Percentiles rank a stretch among this genome's conserved stretches.
These are phyloP conservation scores for Ulota crispa DNA, from an alignment of 225 moss, liverwort and hornwort genomes.

Conservation along the genomic window DNA sequence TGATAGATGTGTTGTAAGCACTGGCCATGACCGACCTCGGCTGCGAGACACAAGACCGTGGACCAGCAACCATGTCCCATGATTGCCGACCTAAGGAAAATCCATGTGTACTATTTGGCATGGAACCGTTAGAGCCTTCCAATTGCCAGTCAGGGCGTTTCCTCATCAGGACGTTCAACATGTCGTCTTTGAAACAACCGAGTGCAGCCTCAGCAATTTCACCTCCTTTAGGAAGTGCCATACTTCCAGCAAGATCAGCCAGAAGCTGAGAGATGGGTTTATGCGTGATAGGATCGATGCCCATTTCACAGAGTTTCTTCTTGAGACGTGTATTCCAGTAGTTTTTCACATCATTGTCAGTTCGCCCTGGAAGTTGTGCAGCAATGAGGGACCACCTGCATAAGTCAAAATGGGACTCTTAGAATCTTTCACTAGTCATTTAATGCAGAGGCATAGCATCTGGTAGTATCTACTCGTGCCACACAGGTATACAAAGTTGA, in stretches of 20 bases:
- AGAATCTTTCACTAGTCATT: background rate
- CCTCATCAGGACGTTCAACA: conserved; percentile 67
- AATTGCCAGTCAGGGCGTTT: conserved; percentile 71
- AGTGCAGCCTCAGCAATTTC: conserved; percentile 73
- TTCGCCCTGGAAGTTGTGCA: conserved; percentile 69
- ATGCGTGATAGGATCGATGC: conserved; percentile 72
- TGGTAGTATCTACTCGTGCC: background rate
- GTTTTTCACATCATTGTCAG: conserved; percentile 68
- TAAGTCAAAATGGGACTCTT: background rate
- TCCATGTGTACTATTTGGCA: conserved; percentile 37
- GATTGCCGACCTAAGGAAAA: conserved; percentile 53
- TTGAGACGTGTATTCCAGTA: conserved; percentile 73
- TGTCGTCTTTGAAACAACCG: conserved; percentile 75
- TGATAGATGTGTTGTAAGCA: conserved; percentile 37
- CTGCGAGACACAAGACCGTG: conserved; percentile 39
- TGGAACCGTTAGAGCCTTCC: conserved; percentile 47
- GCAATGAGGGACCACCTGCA: conserved; percentile 73
- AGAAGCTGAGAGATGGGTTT: conserved; percentile 74
- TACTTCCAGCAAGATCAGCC: conserved; percentile 69
- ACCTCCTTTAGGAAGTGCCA: conserved; percentile 67
- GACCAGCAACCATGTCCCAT: conserved; percentile 56
- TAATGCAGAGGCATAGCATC: background rate
- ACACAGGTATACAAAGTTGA: background rate
- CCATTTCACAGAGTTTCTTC: conserved; percentile 72
- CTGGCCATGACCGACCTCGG: conserved; percentile 45